These are phyloP conservation scores for Thymus quinquecostatus DNA, from an alignment of 257 asterid species.

Conservation along the genomic window DNA sequence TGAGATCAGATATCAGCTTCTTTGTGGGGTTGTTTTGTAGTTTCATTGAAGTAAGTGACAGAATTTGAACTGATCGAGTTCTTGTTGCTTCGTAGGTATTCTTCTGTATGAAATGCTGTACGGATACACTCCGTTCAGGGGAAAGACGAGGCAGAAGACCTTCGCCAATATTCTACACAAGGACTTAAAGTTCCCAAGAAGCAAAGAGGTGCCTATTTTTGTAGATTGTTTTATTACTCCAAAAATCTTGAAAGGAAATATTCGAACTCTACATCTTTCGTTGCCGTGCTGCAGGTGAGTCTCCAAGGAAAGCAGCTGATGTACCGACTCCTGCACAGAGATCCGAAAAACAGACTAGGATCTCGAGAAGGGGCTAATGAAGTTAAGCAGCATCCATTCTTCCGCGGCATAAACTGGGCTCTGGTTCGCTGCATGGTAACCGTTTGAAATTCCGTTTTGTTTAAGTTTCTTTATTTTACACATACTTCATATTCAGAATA, in stretches of 20 bases:
- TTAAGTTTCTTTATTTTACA: neutral
- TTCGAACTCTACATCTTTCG: neutral
- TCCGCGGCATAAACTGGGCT: slow-evolving; percentile 93
- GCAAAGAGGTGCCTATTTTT: slow-evolving; percentile 56
- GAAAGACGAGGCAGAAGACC: slow-evolving; percentile 98
- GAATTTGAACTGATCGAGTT: slow-evolving; percentile 10
- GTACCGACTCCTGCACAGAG: slow-evolving; percentile 85
- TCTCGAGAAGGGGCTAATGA: slow-evolving; percentile 92
- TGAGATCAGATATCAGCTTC: slow-evolving; percentile 16
- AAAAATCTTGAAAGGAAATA: neutral
- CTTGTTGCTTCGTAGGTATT: slow-evolving; percentile 58
- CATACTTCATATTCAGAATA: neutral
- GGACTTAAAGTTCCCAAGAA: slow-evolving; percentile 86
- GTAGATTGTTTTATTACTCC: slow-evolving; percentile 11
- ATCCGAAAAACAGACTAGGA: slow-evolving; percentile 91
- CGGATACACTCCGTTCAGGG: slow-evolving; percentile 96
- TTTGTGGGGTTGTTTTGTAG: neutral
- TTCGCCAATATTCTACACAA: slow-evolving; percentile 85
- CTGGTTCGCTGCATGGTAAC: slow-evolving; percentile 90
- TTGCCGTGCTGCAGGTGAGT: slow-evolving; percentile 61
- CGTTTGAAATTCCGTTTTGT: slow-evolving; percentile 2
- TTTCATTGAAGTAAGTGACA: neutral
- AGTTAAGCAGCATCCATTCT: slow-evolving; percentile 87
- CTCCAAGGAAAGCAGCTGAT: slow-evolving; percentile 88
- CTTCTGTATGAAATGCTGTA: slow-evolving; percentile 91